Conservation (phyloP, 352 stramenopile species). For the Pythium dissimile region DNA sequence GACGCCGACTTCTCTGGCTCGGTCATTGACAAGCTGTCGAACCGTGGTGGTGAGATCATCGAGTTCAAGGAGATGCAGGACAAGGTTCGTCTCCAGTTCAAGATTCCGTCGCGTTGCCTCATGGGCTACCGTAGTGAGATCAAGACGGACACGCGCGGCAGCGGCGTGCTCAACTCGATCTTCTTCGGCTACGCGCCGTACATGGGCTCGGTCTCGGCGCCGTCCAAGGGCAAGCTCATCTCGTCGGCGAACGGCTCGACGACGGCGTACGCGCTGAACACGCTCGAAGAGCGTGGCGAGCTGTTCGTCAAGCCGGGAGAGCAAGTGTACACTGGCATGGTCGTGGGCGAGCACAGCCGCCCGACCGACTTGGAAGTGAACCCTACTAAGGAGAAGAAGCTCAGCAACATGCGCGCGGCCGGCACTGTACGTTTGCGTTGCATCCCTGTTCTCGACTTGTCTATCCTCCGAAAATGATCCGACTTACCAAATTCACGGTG, state of each 20-base stretch:
- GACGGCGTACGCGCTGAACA: constrained; percentile 91
- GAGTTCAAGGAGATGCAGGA: constrained; percentile 91
- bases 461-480: not conserved
- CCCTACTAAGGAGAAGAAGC: constrained; percentile 96
- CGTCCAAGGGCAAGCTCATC: constrained; percentile 85
- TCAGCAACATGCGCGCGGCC: constrained; percentile 95
- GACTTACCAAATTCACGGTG: not conserved
- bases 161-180: constrained; percentile 95
- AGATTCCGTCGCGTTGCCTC: constrained; percentile 94
- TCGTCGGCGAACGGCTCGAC: constrained; percentile 64
- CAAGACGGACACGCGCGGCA: constrained; percentile 94
- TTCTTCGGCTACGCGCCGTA: constrained; percentile 95
- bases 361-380: constrained; percentile 97
- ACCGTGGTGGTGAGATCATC: constrained; percentile 91
- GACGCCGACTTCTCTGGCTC: constrained; percentile 94
- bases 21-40: constrained; percentile 97
- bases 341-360: constrained; percentile 96
- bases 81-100: constrained; percentile 94
- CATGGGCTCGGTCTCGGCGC: constrained; percentile 62
- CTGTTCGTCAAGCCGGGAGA: constrained; percentile 96
- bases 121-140: constrained; percentile 97
- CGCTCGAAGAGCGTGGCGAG: constrained; percentile 91
- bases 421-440: constrained; percentile 46
- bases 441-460: not conserved
- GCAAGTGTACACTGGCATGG: constrained; percentile 97